These are phyloP conservation scores for Lachnellula willkommii DNA, from an alignment of 2,329 filamentous ascomycete species.

Conservation along the genomic window DNA sequence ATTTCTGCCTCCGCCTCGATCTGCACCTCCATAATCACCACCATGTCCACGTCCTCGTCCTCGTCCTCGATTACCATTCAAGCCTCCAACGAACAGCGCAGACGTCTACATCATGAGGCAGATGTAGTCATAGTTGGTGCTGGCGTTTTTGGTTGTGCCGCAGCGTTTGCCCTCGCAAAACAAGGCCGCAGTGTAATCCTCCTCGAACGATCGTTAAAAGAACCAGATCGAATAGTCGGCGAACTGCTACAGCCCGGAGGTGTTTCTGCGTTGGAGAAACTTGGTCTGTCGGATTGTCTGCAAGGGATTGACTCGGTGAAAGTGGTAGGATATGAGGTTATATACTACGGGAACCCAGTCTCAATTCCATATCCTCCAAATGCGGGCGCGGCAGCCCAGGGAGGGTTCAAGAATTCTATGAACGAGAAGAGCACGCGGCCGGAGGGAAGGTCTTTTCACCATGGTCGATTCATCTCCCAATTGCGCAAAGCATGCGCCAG, in stretches of 20 bases:
- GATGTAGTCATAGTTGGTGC: constrained; percentile 92
- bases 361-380: constrained; percentile 72
- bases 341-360: constrained; percentile 70
- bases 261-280: constrained; percentile 68
- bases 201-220: constrained; percentile 81
- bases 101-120: constrained; percentile 54
- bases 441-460: constrained; percentile 81
- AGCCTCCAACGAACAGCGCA: constrained; percentile 36
- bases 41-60: constrained; percentile 13
- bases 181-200: constrained; percentile 89
- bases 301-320: constrained; percentile 83
- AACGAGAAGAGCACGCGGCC: constrained; percentile 42
- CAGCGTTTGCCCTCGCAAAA: constrained; percentile 76
- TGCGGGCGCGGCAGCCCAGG: constrained; percentile 35
- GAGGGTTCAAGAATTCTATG: constrained; percentile 18
- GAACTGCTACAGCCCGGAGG: constrained; percentile 93
- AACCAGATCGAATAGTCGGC: constrained; percentile 93
- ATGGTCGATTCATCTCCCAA: constrained; percentile 85
- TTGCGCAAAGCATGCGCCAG: constrained; percentile 68
- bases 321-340: constrained; percentile 81
- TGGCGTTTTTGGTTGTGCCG: constrained; percentile 81
- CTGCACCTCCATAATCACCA: neutral
- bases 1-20: neutral
- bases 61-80: neutral
- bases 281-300: constrained; percentile 76